Evolutionary conservation across 306 rosid genomes (phyloP).

Genomic region (Quercus wislizeni): DNA sequence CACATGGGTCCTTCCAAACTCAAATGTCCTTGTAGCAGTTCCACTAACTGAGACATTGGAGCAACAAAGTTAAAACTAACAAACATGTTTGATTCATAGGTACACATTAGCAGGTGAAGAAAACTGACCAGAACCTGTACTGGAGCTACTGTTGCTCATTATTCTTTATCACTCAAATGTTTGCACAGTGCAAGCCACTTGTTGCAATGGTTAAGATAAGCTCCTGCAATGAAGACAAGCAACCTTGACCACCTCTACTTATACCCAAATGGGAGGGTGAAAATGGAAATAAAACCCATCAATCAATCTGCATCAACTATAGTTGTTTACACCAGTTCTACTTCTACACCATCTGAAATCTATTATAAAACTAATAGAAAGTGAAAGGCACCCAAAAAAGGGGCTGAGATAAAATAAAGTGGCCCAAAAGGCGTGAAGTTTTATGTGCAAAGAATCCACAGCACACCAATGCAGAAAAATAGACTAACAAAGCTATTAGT

Average conservation of each 20-base stretch:
- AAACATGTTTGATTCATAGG: no score
- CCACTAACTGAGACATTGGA: constrained; percentile 63
- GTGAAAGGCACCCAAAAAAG: constrained; percentile 62
- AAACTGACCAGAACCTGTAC: constrained; percentile 69
- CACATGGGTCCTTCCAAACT: constrained; percentile 94
- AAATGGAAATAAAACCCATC: constrained; percentile 43
- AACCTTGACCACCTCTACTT: constrained; percentile 51
- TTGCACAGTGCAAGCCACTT: constrained; percentile 27
- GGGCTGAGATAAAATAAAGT: constrained; percentile 29
- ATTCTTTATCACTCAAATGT: constrained; percentile 41
- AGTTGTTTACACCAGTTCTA: constrained; percentile 19
- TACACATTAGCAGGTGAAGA: not conserved
- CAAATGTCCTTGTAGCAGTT: constrained; percentile 58
- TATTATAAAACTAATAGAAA: constrained; percentile 51
- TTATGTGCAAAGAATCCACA: constrained; percentile 53
- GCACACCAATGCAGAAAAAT: constrained; percentile 47
- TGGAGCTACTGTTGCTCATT: constrained; percentile 70
- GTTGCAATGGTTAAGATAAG: constrained; percentile 32
- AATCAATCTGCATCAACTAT: constrained; percentile 57
- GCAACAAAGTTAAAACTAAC: constrained; percentile 24
- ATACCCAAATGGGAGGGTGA: constrained; percentile 46
- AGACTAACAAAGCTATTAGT: constrained; percentile 38
- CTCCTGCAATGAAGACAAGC: constrained; percentile 64
- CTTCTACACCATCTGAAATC: constrained; percentile 26
- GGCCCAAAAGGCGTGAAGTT: constrained; percentile 35